A percentile compares a stretch with the other conserved stretches of the same genome.
phyloP scores from a whole-genome alignment of 257 asterid genomes.

The Fraxinus excelsior region DNA sequence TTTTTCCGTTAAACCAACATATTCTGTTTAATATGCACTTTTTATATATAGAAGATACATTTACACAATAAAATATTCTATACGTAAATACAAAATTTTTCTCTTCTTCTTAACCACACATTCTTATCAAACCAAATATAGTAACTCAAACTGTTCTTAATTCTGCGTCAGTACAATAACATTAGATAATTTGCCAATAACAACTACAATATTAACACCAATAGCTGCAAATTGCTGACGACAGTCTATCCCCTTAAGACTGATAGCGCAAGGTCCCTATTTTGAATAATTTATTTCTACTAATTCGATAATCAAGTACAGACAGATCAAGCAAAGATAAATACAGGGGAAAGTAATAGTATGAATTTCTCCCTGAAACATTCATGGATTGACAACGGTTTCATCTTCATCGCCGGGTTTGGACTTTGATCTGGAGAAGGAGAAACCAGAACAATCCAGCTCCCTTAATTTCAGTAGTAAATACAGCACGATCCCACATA shows the following conservation, averaged over 20 bases:
- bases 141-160: not conserved
- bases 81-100: no score
- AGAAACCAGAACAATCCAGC: slow-evolving; percentile 44
- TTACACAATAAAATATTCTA: no score
- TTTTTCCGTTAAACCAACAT: no score
- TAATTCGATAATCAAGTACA: not conserved
- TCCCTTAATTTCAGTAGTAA: slow-evolving; percentile 64
- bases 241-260: not conserved
- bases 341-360: not conserved
- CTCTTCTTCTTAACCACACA: not conserved
- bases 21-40: no score
- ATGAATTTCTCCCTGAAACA: not conserved
- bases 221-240: not conserved
- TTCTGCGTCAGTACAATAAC: not conserved
- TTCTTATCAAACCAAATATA: not conserved
- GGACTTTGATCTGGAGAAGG: slow-evolving; percentile 17
- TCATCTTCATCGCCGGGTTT: slow-evolving; percentile 39
- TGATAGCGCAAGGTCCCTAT: no score
- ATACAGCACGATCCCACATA: slow-evolving; percentile 67
- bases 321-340: not conserved
- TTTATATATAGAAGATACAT: no score
- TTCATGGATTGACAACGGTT: slow-evolving; percentile 30
- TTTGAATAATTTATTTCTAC: not conserved
- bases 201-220: not conserved
- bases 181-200: not conserved